These are phyloP conservation scores for Penicillium antarcticum DNA, from an alignment of 495 filamentous ascomycete species.

Conservation along the genomic window DNA sequence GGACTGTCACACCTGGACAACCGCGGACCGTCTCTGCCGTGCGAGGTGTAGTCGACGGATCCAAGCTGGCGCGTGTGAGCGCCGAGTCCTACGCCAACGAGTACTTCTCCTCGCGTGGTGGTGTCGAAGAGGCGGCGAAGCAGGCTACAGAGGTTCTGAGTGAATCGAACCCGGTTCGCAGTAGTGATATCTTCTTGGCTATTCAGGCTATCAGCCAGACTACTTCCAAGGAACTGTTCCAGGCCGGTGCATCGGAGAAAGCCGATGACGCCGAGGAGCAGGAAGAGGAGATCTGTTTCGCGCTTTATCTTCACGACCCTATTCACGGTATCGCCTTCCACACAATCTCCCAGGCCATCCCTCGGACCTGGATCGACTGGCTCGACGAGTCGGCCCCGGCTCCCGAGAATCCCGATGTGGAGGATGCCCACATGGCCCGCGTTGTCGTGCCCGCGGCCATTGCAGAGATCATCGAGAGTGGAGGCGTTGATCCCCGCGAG, in stretches of 20 bases:
- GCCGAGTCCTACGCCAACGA: conserved; percentile 85
- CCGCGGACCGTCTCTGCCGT: conserved; percentile 78
- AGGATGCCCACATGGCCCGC: conserved; percentile 32
- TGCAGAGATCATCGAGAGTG: conserved; percentile 77
- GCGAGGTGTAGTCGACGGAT: conserved; percentile 76
- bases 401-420: conserved; percentile 35
- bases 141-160: conserved; percentile 68
- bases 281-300: conserved; percentile 70
- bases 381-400: conserved; percentile 70
- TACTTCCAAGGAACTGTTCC: conserved; percentile 64
- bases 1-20: conserved; percentile 55
- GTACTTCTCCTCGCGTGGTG: conserved; percentile 72
- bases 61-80: conserved; percentile 81
- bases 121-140: conserved; percentile 75
- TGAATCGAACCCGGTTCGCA: conserved; percentile 85
- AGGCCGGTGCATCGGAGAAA: conserved; percentile 51
- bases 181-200: conserved; percentile 90
- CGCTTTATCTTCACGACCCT: conserved; percentile 89
- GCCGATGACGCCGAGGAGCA: conserved; percentile 52
- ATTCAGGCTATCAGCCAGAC: conserved; percentile 79
- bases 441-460: conserved; percentile 75
- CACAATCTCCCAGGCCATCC: conserved; percentile 79
- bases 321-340: conserved; percentile 86
- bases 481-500: conserved; percentile 90
- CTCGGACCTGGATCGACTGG: conserved; percentile 85